Evolutionary conservation across 257 asterid genomes (phyloP), one percentile per base, ranked within the genome.

Genomic region (Nicotiana noctiflora): DNA sequence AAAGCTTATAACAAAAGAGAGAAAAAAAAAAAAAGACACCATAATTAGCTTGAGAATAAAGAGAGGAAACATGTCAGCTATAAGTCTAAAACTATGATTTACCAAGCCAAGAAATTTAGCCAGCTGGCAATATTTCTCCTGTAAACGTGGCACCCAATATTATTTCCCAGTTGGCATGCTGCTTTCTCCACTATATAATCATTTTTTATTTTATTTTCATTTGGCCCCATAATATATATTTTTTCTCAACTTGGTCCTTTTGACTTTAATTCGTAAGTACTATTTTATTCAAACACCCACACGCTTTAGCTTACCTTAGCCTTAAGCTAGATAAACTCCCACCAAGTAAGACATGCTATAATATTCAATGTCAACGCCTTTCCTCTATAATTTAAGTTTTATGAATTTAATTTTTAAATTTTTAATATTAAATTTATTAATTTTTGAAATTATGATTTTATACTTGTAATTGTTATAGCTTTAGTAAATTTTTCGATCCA

Each of bases 91-190:
- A 70, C 14, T 72, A 49, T 13, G 32, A 23, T 72, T 8, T 7
- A 49, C 15, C 34, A 49, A 72, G 23, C 78, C 15, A 72, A 72
- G 78, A 46, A 72, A 21, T 37, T 52, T 21, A 72, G 60, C 78
- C 25, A 49, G 40, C 78, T 23, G 61, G 78, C 15, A 23, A 13
- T 46, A 19, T 12, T 29, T 72, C 40, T 72, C 78, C 15, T 6
- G 78, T 49, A 23, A 72, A 72, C 78, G 78, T 72, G 78, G 78
- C 78, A 46, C 17, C 78, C 78, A 72, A 21, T 72, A 72, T 72
- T 46, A 72, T 72, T 72, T 23, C 61, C 78, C 44, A 72, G 61
- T 72, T 49, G 78, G 21, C 78, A 49, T 72, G 46, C 74, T 65
- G n/a, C 6, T 31, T 64, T 64, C 44, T 64, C 46, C 72, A 4